Evolutionary conservation across 192 early-diverging fungal genomes (phyloP).

Genomic region (Coemansia guatemalensis): DNA sequence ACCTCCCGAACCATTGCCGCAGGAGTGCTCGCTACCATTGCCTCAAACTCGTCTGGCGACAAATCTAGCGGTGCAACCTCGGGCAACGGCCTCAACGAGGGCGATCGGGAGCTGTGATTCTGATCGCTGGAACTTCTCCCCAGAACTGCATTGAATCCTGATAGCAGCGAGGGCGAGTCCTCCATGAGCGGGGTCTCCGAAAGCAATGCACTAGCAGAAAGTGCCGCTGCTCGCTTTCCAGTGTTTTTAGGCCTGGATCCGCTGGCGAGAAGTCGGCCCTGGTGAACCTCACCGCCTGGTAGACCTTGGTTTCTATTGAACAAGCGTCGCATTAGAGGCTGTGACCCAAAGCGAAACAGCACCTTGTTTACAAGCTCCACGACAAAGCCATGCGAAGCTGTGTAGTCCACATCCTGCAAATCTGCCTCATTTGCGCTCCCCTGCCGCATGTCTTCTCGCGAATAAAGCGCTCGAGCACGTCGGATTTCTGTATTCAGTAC

Average conservation of each 20-base stretch:
- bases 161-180: constrained; percentile 30
- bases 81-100: neutral
- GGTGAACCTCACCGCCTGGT: neutral
- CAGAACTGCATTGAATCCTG: constrained; percentile 35
- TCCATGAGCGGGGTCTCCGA: constrained; percentile 12
- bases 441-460: neutral
- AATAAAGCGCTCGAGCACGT: neutral
- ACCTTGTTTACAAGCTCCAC: constrained; percentile 35
- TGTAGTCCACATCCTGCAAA: constrained; percentile 5
- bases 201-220: constrained; percentile 16
- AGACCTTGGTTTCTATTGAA: constrained; percentile 11
- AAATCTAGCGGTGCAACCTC: constrained; percentile 8
- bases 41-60: constrained; percentile 24
- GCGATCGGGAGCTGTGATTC: neutral
- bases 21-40: constrained; percentile 18
- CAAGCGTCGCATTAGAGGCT: constrained; percentile 22
- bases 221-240: neutral
- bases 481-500: too few species aligned
- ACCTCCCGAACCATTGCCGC: constrained; percentile 7
- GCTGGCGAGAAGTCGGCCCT: constrained; percentile 7
- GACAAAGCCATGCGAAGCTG: constrained; percentile 26
- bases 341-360: constrained; percentile 25
- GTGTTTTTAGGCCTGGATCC: constrained; percentile 1
- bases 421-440: neutral
- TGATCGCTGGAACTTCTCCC: constrained; percentile 4